Base-by-base conservation (phyloP, 2,329 filamentous ascomycete genomes). In the Pseudocercospora macadamiae region DNA sequence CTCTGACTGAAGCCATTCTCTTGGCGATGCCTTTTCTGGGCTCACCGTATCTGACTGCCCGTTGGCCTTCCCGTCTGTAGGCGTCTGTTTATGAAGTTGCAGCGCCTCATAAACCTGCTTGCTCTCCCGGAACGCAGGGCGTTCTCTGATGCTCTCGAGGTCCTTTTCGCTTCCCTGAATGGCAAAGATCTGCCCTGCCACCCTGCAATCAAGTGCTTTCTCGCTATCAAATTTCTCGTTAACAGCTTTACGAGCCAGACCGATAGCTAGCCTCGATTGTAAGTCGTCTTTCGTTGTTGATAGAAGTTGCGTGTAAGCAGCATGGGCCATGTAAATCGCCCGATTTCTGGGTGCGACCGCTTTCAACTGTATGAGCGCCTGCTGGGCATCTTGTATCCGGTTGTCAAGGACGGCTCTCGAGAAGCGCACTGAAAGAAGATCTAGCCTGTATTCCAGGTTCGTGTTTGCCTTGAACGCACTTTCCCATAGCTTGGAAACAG, bases 311-410 rank as follows among this genome's bases (percentile, higher is more conserved):
- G 70, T 73, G n/a, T 71, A 64, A 18, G 64, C 70, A 14, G 67
- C 70, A 60, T 74, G 72, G 2, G 72, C 72, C 65, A 74, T 68
- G 57, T 72, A 73, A 18, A 71, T 59, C 5, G 64, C 58, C 10
- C 69, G 61, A 55, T 74, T 69, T 52, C 63, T 64, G 0, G 71
- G 71, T 51, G 67, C 26, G 6, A 69, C 52, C 9, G 64, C 64
- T 52, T 73, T 74, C 51, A 73, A 54, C 44, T 71, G 68, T 23
- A 74, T 72, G 25, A 74, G 59, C 10, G 71, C 61, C 56, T 73
- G 68, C 53, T 73, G 71, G 7, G 66, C 70, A 59, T 74, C 72
- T 28, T 64, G 62, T 32, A 67, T 48, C 32, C 72, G 63, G 42
- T 69, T 66, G 51, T 73, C 69, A 9, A 64, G 49, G 4, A 74